phyloP scores from a whole-genome alignment of 257 asterid genomes.

The Rehmannia glutinosa region DNA sequence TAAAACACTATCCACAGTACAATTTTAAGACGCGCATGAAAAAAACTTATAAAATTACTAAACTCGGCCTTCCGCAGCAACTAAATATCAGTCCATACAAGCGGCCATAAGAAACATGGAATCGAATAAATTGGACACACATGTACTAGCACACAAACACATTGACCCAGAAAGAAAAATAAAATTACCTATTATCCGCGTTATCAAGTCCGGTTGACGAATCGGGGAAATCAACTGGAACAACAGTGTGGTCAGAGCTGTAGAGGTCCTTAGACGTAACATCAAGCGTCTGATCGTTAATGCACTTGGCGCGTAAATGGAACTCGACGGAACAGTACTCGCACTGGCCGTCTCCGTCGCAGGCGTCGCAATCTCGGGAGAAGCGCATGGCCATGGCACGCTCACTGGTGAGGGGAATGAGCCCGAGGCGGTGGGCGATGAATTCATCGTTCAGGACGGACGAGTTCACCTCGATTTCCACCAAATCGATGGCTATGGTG shows the following conservation, averaged over 20 bases:
- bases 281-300: slow-evolving; percentile 75
- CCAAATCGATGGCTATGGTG: slow-evolving; percentile 87
- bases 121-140: background rate
- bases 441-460: slow-evolving; percentile 92
- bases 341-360: slow-evolving; percentile 98
- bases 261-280: slow-evolving; percentile 85
- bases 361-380: slow-evolving; percentile 97
- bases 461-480: slow-evolving; percentile 93
- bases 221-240: slow-evolving; percentile 78
- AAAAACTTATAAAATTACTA: no score
- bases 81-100: no score
- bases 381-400: slow-evolving; percentile 97
- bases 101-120: background rate
- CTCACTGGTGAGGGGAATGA: slow-evolving; percentile 77
- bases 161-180: background rate
- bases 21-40: no score
- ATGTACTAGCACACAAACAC: background rate
- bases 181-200: slow-evolving; percentile 41
- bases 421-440: slow-evolving; percentile 92
- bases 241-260: slow-evolving; percentile 89
- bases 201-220: slow-evolving; percentile 39
- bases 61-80: no score
- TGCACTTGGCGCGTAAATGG: slow-evolving; percentile 72
- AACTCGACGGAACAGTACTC: slow-evolving; percentile 97
- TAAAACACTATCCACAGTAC: no score